These are phyloP conservation scores for Cunninghamia lanceolata DNA, from an alignment of 75 land plant species.

Conservation along the genomic window DNA sequence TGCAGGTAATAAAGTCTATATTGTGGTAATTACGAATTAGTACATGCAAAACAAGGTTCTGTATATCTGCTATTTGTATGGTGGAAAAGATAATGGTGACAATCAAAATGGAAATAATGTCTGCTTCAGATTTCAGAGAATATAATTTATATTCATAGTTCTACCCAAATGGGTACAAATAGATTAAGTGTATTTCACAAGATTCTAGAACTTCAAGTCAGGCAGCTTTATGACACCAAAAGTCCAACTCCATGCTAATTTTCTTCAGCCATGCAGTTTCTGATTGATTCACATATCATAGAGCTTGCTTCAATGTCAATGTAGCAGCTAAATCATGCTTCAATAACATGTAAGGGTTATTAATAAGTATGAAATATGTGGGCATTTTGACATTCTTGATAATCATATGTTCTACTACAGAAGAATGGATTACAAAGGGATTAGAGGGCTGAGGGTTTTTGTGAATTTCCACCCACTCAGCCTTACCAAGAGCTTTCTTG, in stretches of 20 bases:
- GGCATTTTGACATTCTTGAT: neutral
- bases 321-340: neutral
- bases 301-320: neutral
- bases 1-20: neutral
- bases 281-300: neutral
- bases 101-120: neutral
- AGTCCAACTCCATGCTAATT: neutral
- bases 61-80: neutral
- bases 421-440: neutral
- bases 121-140: neutral
- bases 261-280: neutral
- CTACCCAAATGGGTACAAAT: neutral
- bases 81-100: neutral
- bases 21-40: neutral
- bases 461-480: neutral
- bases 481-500: neutral
- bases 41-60: neutral
- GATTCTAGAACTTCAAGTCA: neutral
- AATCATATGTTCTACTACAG: neutral
- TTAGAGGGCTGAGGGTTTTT: neutral
- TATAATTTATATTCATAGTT: neutral
- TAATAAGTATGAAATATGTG: neutral
- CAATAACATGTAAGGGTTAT: neutral
- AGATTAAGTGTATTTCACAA: neutral
- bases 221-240: neutral